Base-by-base conservation (phyloP, 225 moss, liverwort and hornwort genomes). In the Pseudisothecium myosuroides region DNA sequence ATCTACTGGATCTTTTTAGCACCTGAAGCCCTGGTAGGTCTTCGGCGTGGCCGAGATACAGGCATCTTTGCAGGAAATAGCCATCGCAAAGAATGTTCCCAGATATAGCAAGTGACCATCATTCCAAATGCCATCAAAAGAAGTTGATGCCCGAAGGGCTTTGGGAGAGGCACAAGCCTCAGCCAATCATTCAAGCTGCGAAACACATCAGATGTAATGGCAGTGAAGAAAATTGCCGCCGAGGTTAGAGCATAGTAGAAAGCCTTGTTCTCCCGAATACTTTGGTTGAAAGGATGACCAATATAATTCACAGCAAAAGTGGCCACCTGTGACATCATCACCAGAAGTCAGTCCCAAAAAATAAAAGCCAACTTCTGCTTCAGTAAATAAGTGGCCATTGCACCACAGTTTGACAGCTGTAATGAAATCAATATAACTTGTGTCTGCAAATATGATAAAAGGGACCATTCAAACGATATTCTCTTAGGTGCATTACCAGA, bases 301-400 rank as follows among this genome's bases (percentile, higher is more conserved):
- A 99, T 99, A 65, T 99, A 99, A 88, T 99, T 99, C 72, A 99
- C 98, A 37, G 96, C 98, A 85, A 99, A 99, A 72, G 98, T 99
- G 83, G 98, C 98, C 87, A 99, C 98, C 96, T 97, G 96, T 76
- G 88, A 93, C 89, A 93, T 90, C 77, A 47, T n/a, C 52, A 74
- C 54, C 63, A 61, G 59, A 86, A 82, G 47, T 84, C 47, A 50
- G 83, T 60, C 79, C 76, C 84, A 84, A 36, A 84, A 47, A 84
- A 67, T 41, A 50, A 64, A 50, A 80, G 80, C 0, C 19, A 66
- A 54, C 19, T 62, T 87, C 83, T 83, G 54, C 37, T 71, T 82
- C 82, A 54, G 64, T 58, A 58, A 41, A 59, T 78, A 20, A 81
- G 69, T 17, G 81, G 31, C 20, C 72, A 54, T 41, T 34, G 52